phyloP scores from a whole-genome alignment of 2,329 filamentous ascomycete genomes.

The Aspergillus costaricaensis region DNA sequence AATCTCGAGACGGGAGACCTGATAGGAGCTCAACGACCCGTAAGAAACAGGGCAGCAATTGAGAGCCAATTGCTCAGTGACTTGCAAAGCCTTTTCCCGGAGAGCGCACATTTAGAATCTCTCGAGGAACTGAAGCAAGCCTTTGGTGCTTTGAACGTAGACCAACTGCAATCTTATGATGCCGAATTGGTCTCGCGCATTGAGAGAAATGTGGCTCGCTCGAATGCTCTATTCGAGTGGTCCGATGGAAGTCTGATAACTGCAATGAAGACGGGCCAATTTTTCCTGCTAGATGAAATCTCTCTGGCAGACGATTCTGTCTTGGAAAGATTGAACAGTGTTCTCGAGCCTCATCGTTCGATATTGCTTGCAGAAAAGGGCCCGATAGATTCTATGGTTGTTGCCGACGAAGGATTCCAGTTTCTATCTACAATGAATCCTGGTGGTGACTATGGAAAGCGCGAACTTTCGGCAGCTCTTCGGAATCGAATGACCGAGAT shows the following conservation, averaged over 20 bases:
- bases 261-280: constrained; percentile 85
- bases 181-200: constrained; percentile 48
- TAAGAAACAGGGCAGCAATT: constrained; percentile 79
- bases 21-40: constrained; percentile 89
- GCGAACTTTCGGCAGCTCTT: constrained; percentile 90
- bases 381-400: constrained; percentile 75
- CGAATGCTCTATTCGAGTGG: constrained; percentile 93
- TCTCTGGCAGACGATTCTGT: constrained; percentile 97
- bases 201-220: constrained; percentile 58
- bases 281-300: constrained; percentile 96
- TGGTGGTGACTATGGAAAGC: constrained; percentile 96
- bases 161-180: constrained; percentile 52
- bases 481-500: constrained; percentile 98
- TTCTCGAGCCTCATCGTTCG: constrained; percentile 83
- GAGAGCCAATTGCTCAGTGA: constrained; percentile 66
- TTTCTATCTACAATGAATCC: constrained; percentile 99
- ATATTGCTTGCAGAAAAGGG: constrained; percentile 94
- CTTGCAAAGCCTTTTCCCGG: constrained; percentile 51
- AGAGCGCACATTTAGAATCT: constrained; percentile 36
- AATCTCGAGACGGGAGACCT: constrained; percentile 97
- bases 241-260: constrained; percentile 89
- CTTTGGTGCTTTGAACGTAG: constrained; percentile 58
- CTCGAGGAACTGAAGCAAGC: constrained; percentile 59
- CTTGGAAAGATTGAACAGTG: constrained; percentile 91
- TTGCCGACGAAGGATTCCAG: constrained; percentile 78